A percentile compares a stretch with the other conserved stretches of the same genome.
phyloP scores from a whole-genome alignment of 768 basidiomycete genomes.

The Fistulinella prunicolor region DNA sequence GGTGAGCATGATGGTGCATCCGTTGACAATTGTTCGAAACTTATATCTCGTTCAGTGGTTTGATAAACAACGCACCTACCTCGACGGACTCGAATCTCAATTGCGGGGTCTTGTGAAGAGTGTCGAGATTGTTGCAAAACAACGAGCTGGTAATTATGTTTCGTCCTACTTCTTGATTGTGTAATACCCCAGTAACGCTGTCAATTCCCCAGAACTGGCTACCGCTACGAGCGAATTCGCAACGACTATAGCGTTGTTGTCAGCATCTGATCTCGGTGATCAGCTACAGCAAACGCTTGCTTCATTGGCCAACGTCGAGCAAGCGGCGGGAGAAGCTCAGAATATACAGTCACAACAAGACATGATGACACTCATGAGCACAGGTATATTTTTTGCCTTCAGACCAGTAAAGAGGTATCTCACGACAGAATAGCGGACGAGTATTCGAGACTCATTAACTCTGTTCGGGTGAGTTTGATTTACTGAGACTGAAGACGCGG shows the following conservation, averaged over 20 bases:
- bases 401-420: background rate
- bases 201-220: conserved; percentile 54
- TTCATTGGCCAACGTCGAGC: conserved; percentile 71
- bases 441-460: conserved; percentile 87
- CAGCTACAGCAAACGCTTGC: conserved; percentile 69
- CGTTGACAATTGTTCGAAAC: background rate
- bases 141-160: conserved; percentile 59
- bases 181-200: background rate
- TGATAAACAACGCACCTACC: conserved; percentile 76
- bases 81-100: conserved; percentile 89
- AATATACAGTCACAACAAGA: conserved; percentile 79
- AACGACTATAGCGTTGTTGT: conserved; percentile 63
- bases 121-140: conserved; percentile 81
- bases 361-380: conserved; percentile 74
- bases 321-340: conserved; percentile 70
- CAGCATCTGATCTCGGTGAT: conserved; percentile 71
- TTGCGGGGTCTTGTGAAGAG: conserved; percentile 83
- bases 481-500: background rate
- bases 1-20: conserved; percentile 35
- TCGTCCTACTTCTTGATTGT: background rate
- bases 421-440: conserved; percentile 61
- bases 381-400: conserved; percentile 41
- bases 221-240: conserved; percentile 76
- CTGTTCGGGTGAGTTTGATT: conserved; percentile 64
- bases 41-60: conserved; percentile 70